Percentiles rank a stretch among this genome's conserved stretches.
phyloP scores from a whole-genome alignment of 371 early-diverging fungal genomes.

The Batrachochytrium dendrobatidis region DNA sequence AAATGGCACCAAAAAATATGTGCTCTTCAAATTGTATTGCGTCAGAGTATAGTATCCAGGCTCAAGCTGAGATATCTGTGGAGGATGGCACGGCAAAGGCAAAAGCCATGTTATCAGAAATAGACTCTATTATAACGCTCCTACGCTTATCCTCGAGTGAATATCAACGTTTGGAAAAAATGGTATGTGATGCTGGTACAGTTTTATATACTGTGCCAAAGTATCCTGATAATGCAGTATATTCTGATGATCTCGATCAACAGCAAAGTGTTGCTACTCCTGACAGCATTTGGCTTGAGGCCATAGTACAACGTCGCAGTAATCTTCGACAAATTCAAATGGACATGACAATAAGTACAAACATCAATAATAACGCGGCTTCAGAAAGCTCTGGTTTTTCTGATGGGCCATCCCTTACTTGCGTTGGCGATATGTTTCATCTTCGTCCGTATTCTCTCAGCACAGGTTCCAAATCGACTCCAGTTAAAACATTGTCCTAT shows the following conservation, averaged over 20 bases:
- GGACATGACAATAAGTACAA: no score
- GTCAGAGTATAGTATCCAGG: not conserved
- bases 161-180: no score
- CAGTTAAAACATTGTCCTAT: not conserved
- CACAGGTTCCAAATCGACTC: not conserved
- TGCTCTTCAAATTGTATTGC: not conserved
- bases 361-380: no score
- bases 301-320: no score
- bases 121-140: not conserved
- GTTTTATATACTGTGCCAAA: not conserved
- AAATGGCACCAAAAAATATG: no score
- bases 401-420: no score
- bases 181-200: not conserved
- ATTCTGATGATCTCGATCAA: not conserved
- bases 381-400: no score
- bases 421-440: no score
- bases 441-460: not conserved
- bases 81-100: conserved; percentile 3
- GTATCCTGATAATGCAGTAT: not conserved
- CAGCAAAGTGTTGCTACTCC: not conserved
- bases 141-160: not conserved
- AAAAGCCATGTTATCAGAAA: not conserved
- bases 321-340: no score
- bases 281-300: not conserved
- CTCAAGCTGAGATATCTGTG: not conserved